Evolutionary conservation across 305 asterid species (phyloP).

Genomic region (Fraxinus angustifolia): DNA sequence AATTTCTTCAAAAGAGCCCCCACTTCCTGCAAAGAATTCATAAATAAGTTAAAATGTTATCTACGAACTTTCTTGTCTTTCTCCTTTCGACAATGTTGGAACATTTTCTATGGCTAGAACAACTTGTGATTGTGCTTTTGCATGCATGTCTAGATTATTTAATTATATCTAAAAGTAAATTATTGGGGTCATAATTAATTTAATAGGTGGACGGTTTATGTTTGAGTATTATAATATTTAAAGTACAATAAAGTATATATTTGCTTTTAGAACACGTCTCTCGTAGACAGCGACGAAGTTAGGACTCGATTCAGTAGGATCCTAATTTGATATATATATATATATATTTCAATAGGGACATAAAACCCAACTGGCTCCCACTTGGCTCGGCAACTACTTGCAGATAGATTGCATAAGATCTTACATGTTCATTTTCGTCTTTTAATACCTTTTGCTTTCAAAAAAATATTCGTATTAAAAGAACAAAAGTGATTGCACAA

Average conservation of each 20-base stretch:
- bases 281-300: neutral
- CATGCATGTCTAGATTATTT: conserved; percentile 14
- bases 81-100: neutral
- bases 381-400: neutral
- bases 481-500: conserved; percentile 23
- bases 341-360: neutral
- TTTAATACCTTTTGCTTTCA: conserved; percentile 28
- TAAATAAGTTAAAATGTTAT: neutral
- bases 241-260: conserved; percentile 20
- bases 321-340: too few relatives aligned
- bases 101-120: neutral
- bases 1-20: conserved; percentile 42
- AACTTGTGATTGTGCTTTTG: neutral
- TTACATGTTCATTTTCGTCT: conserved; percentile 32
- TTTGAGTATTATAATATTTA: neutral
- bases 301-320: neutral
- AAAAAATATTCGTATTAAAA: conserved; percentile 12
- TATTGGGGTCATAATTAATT: conserved; percentile 19
- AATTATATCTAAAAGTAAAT: neutral
- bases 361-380: neutral
- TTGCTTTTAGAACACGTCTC: conserved; percentile 19
- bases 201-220: conserved; percentile 28
- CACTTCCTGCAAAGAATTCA: conserved; percentile 45
- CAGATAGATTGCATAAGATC: conserved; percentile 37
- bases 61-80: neutral